phyloP scores from a whole-genome alignment of 805 yeast genomes.

The Ogataea salicorniae region DNA sequence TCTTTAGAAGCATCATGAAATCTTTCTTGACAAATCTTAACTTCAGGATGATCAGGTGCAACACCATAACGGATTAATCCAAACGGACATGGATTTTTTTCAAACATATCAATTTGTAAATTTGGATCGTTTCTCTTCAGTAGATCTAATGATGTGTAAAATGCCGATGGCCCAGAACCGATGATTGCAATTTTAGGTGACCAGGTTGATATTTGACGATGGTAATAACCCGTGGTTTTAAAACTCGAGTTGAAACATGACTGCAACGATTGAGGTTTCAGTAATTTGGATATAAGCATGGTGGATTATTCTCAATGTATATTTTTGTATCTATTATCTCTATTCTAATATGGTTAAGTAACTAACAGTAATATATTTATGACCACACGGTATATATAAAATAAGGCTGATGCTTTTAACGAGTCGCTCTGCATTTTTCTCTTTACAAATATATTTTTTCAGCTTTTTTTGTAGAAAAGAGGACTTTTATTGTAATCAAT shows the following conservation, averaged over 20 bases:
- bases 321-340: too few species aligned
- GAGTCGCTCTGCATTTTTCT: too few species aligned
- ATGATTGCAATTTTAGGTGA: conserved; percentile 59
- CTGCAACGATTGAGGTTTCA: too few species aligned
- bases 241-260: neutral
- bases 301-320: too few species aligned
- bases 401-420: too few species aligned
- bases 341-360: too few species aligned
- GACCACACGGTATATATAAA: too few species aligned
- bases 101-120: conserved; percentile 66
- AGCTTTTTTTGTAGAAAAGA: too few species aligned
- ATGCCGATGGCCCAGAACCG: conserved; percentile 97
- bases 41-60: conserved; percentile 99
- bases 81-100: conserved; percentile 80
- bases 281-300: too few species aligned
- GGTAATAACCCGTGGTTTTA: neutral
- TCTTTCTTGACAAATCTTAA: conserved; percentile 76
- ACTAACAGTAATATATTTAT: too few species aligned
- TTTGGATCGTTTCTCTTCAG: conserved; percentile 33
- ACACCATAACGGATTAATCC: conserved; percentile 93
- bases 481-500: too few species aligned
- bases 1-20: conserved; percentile 45
- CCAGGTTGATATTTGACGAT: neutral
- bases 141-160: conserved; percentile 77
- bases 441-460: too few species aligned